A percentile compares a stretch with the other conserved stretches of the same genome.
phyloP scores from a whole-genome alignment of 2,329 filamentous ascomycete species.

The Trichoderma sp. region DNA sequence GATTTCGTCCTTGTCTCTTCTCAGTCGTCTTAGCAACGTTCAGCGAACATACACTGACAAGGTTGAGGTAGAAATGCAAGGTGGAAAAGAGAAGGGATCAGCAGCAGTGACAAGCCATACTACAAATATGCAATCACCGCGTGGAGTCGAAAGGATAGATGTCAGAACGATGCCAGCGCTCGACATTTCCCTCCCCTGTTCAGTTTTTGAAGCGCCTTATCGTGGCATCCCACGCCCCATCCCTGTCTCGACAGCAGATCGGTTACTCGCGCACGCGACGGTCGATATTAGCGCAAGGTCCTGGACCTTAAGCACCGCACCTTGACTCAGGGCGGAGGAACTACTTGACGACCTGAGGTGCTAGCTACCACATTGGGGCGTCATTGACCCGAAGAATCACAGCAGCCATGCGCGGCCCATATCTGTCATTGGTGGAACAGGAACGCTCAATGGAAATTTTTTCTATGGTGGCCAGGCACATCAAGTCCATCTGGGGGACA shows the following conservation, averaged over 20 bases:
- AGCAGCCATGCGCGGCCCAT: not conserved
- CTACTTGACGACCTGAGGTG: not conserved
- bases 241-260: conserved; percentile 20
- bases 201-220: conserved; percentile 5
- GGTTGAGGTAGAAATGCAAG: conserved; percentile 11
- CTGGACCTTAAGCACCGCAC: conserved; percentile 3
- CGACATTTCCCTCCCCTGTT: conserved; percentile 10
- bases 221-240: conserved; percentile 8
- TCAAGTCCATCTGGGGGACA: too few relatives aligned
- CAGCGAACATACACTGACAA: conserved; percentile 9
- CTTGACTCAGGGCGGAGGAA: conserved; percentile 9
- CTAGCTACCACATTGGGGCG: not conserved
- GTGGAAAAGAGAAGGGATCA: conserved; percentile 18
- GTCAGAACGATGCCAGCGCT: conserved; percentile 1
- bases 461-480: not conserved
- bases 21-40: not conserved
- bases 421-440: not conserved
- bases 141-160: conserved; percentile 1
- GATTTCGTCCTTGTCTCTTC: not conserved
- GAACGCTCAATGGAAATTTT: not conserved
- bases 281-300: conserved; percentile 14
- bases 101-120: conserved; percentile 20
- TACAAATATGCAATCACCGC: conserved; percentile 13
- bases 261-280: conserved; percentile 4
- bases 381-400: not conserved